A percentile compares a stretch with the other conserved stretches of the same genome.
phyloP scores from a whole-genome alignment of 140 eudicot species.

The Bidens hawaiensis region DNA sequence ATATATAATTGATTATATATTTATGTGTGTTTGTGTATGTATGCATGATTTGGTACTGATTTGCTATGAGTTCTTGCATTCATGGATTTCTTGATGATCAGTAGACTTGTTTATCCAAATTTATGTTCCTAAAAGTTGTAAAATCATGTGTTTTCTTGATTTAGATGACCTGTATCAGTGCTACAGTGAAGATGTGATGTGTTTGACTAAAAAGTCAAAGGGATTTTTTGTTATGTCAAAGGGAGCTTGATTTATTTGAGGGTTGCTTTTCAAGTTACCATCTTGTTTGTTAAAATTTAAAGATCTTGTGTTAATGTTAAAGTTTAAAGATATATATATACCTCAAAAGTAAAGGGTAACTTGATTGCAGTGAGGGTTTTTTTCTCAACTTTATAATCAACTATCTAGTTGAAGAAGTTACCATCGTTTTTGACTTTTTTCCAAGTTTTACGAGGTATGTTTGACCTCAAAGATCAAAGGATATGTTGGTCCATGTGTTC shows the following conservation, averaged over 20 bases:
- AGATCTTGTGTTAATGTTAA: constrained; percentile 1
- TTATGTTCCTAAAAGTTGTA: no score
- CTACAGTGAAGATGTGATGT: neutral
- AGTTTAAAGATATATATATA: neutral
- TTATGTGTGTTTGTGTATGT: neutral
- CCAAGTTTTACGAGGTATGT: neutral
- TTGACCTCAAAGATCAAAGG: constrained; percentile 6
- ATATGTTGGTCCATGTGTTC: neutral
- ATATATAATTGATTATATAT: neutral
- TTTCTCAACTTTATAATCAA: neutral
- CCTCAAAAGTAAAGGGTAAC: constrained; percentile 13
- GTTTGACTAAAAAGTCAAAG: constrained; percentile 12
- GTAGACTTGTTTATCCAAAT: no score
- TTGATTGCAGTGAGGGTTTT: constrained; percentile 1
- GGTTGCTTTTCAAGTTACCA: constrained; percentile 12
- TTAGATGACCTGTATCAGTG: neutral
- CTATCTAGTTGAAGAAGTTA: no score
- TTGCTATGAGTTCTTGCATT: neutral
- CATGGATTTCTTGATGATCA: neutral
- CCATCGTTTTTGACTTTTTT: no score
- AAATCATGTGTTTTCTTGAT: constrained; percentile 8
- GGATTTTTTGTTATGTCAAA: no score
- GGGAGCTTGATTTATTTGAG: no score
- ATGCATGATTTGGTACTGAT: neutral
- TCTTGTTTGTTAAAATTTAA: neutral